A percentile compares a stretch with the other conserved stretches of the same genome.
Conservation (phyloP, 331 rosid genomes). For the Telfairia occidentalis region DNA sequence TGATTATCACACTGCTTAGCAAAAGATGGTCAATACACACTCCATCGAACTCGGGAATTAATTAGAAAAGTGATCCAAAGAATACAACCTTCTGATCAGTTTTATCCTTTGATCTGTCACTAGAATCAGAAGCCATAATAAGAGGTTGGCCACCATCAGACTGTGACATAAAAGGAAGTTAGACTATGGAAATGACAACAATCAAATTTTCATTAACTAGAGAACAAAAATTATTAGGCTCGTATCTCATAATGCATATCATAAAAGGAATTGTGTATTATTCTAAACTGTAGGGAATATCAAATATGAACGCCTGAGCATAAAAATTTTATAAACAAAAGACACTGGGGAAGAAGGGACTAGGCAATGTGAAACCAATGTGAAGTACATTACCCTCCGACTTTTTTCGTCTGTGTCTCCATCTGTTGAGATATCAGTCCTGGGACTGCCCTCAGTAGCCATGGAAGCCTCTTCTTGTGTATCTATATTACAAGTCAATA, state of each 20-base stretch:
- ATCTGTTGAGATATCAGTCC: constrained; percentile 97
- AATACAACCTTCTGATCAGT: constrained; percentile 75
- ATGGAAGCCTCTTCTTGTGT: constrained; percentile 41
- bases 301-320: neutral
- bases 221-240: neutral
- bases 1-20: neutral
- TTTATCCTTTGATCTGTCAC: constrained; percentile 87
- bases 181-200: constrained; percentile 14
- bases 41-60: neutral
- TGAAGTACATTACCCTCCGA: constrained; percentile 43
- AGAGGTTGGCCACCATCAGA: constrained; percentile 45
- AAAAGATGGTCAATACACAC: neutral
- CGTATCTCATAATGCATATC: neutral
- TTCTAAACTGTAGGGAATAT: neutral
- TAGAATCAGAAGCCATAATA: constrained; percentile 62
- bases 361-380: neutral
- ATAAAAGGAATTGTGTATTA: neutral
- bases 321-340: neutral
- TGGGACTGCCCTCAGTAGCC: constrained; percentile 94
- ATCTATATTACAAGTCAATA: constrained; percentile 27
- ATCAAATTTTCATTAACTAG: neutral
- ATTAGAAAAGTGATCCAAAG: neutral
- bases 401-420: constrained; percentile 88
- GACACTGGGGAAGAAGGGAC: neutral
- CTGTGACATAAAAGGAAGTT: constrained; percentile 33